Percentiles rank a stretch among this genome's conserved stretches.
Evolutionary conservation across 2,329 filamentous ascomycete genomes (phyloP).

Genomic region (Cordyceps javanica): DNA sequence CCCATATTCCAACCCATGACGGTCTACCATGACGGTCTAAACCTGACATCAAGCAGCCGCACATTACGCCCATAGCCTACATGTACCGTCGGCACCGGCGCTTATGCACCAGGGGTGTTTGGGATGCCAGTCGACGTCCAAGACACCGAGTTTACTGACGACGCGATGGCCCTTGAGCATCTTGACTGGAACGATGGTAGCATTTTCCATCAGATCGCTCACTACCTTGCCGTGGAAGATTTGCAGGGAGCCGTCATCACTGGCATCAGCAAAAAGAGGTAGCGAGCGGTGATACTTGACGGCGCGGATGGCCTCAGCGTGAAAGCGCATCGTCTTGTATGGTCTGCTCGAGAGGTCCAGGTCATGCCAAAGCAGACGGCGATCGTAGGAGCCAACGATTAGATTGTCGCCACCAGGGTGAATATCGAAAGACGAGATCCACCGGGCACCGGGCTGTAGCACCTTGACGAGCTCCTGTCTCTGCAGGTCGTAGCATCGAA

Average conservation of each 20-base stretch:
- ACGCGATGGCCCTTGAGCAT: slow-evolving; percentile 87
- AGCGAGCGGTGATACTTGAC: slow-evolving; percentile 79
- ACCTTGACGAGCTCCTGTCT: slow-evolving; percentile 89
- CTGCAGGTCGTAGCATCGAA: slow-evolving; percentile 90
- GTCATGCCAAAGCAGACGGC: slow-evolving; percentile 92
- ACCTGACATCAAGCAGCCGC: neutral
- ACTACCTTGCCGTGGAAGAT: slow-evolving; percentile 97
- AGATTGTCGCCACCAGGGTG: slow-evolving; percentile 92
- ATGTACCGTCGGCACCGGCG: slow-evolving; percentile 89
- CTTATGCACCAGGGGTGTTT: slow-evolving; percentile 90
- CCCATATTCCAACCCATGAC: neutral
- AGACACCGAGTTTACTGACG: slow-evolving; percentile 76
- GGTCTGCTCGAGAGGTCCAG: slow-evolving; percentile 83
- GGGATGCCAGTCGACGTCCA: slow-evolving; percentile 96
- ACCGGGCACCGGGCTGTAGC: slow-evolving; percentile 81
- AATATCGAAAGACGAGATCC: slow-evolving; percentile 91
- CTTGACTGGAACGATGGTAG: slow-evolving; percentile 93
- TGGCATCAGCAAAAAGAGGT: slow-evolving; percentile 89
- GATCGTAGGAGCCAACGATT: slow-evolving; percentile 91
- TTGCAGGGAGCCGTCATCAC: slow-evolving; percentile 89
- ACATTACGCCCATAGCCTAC: slow-evolving; percentile 73
- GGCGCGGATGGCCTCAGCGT: slow-evolving; percentile 81
- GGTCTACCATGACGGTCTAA: neutral
- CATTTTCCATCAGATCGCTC: slow-evolving; percentile 90
- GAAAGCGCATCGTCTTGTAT: slow-evolving; percentile 95